Evolutionary conservation across 2,329 filamentous ascomycete genomes (phyloP), one percentile per base, ranked within the genome.

Genomic region (Trichoderma sp.): DNA sequence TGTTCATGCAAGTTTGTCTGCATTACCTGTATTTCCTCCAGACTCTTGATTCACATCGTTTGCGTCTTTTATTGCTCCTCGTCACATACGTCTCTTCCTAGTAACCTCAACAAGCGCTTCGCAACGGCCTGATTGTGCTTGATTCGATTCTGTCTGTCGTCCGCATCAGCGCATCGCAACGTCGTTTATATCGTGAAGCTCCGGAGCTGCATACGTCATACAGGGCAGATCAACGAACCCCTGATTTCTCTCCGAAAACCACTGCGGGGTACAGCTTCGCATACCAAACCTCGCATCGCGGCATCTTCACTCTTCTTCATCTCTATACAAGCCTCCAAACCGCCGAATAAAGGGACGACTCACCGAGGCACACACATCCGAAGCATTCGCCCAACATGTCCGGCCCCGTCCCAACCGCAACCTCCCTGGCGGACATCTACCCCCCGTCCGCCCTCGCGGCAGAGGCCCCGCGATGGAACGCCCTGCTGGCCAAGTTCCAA

Each of bases 401-500:
- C 41, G 80, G 80, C 58, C 73, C 79, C 15, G 92, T 97, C 60
- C 93, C 93, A 66, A 86, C 90, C 69, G 90, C 91, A 65, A 85
- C 83, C 70, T 88, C 90, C 30, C 82, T 97, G 71, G 82, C 86
- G 70, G 90, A 94, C 75, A 92, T 97, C 74, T 98, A 98, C 79
- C 90, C 92, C 21, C 80, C 86, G 39, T 87, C 92, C 75, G 88
- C 90, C 54, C 79, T 93, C 19, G 75, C 83, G 7, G 79, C 83
- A 28, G 90, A 97, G 77, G 84, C 82, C 51, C 80, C 84, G 70
- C 85, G 95, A 78, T 98, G 94, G 91, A 85, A 89, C 71, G 82
- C 79, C 50, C 83, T 98, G 50, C 80, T 94, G 48, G 79, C 84
- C 59, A 83, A 84, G 70, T 98, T 98, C 78, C 81, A 88, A 70